Conservation (phyloP, 768 basidiomycete species). For the Amyloporia xantha region DNA sequence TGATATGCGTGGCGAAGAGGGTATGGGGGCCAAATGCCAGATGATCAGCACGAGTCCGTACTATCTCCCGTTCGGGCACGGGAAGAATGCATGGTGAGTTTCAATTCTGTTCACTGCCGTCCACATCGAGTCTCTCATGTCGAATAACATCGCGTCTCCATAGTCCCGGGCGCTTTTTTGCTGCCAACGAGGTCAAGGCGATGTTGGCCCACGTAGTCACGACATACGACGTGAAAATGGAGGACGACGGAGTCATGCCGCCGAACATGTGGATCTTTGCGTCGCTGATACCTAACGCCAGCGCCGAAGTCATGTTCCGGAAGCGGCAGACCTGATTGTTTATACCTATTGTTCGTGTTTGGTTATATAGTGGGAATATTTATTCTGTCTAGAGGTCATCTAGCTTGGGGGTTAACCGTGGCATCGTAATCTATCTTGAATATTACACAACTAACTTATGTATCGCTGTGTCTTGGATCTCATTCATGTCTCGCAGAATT, state of each 20-base stretch:
- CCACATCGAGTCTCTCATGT: too few species aligned
- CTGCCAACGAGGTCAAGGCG: constrained; percentile 27
- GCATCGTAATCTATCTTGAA: too few species aligned
- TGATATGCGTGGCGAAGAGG: constrained; percentile 10
- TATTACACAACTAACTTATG: too few species aligned
- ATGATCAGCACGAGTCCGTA: constrained; percentile 12
- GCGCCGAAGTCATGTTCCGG: constrained; percentile 16
- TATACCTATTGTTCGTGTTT: too few species aligned
- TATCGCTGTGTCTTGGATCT: too few species aligned
- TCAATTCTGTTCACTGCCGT: too few species aligned
- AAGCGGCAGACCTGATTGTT: constrained; percentile 12
- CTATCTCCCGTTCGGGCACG: constrained; percentile 16
- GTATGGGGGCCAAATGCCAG: constrained; percentile 8
- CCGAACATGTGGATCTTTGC: constrained; percentile 11
- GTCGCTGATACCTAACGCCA: constrained; percentile 13
- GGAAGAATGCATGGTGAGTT: too few species aligned
- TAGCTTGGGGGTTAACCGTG: too few species aligned
- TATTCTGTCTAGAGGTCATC: too few species aligned
- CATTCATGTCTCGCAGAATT: too few species aligned
- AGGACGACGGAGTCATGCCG: constrained; percentile 15
- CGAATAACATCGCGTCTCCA: neutral
- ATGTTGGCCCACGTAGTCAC: constrained; percentile 27
- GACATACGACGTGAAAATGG: constrained; percentile 24
- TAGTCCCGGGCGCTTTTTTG: constrained; percentile 32
- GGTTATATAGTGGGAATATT: too few species aligned